Evolutionary conservation across 148 eudicot species (phyloP).

Genomic region (Linanthus parryae): DNA sequence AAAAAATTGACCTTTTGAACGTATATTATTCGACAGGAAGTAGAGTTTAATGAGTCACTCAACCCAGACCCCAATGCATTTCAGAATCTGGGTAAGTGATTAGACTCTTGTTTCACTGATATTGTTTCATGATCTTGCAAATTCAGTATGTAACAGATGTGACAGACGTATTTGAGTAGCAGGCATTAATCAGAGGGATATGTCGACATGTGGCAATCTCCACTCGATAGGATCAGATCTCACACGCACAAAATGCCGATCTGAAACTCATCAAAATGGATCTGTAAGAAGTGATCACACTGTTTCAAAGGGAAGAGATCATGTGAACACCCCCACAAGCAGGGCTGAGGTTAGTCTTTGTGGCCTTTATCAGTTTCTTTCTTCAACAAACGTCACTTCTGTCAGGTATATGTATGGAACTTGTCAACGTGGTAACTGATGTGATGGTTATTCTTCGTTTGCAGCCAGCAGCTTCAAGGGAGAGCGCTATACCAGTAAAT

Average conservation of each 20-base stretch:
- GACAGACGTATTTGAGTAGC: neutral
- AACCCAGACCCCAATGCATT: slow-evolving; percentile 28
- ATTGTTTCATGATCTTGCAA: neutral
- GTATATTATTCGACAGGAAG: slow-evolving; percentile 39
- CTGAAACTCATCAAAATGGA: slow-evolving; percentile 35
- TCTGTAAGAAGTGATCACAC: slow-evolving; percentile 45
- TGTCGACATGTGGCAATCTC: slow-evolving; percentile 71
- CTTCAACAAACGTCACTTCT: neutral
- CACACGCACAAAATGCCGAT: slow-evolving; percentile 64
- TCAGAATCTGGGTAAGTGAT: slow-evolving; percentile 32
- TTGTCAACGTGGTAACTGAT: neutral
- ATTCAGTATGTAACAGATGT: neutral
- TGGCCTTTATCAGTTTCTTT: neutral
- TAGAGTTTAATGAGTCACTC: slow-evolving; percentile 38
- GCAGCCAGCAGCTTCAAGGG: slow-evolving; percentile 84
- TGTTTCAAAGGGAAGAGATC: slow-evolving; percentile 37
- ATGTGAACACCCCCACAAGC: slow-evolving; percentile 67
- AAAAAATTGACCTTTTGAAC: too few relatives aligned
- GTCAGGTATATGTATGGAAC: neutral
- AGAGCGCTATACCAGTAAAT: slow-evolving; percentile 57
- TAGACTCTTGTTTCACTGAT: neutral
- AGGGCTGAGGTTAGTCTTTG: slow-evolving; percentile 57
- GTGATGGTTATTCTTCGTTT: neutral
- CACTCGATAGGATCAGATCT: slow-evolving; percentile 94
- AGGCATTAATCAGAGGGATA: slow-evolving; percentile 50